Percentiles rank a stretch among this genome's conserved stretches.
These are phyloP conservation scores for Linum lewisii DNA, from an alignment of 345 rosid species.

Conservation along the genomic window DNA sequence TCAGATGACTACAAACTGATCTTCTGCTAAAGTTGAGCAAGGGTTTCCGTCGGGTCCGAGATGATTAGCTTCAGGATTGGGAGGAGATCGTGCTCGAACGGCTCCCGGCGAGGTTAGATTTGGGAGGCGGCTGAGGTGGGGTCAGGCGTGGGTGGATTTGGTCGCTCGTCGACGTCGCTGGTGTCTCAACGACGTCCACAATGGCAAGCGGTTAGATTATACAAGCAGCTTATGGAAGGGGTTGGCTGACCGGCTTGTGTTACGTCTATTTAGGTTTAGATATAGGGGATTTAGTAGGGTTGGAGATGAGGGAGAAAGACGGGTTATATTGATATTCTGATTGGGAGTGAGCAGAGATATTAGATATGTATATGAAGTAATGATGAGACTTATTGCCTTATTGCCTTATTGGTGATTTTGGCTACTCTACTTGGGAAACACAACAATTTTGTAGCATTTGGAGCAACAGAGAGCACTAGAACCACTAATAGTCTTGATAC, in stretches of 20 bases:
- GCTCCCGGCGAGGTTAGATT: constrained; percentile 79
- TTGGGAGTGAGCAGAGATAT: constrained; percentile 5
- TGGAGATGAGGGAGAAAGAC: constrained; percentile 11
- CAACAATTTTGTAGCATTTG: constrained; percentile 13
- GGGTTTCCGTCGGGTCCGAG: constrained; percentile 71
- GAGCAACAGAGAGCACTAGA: too few relatives aligned
- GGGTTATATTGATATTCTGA: constrained; percentile 15
- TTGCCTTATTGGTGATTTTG: neutral
- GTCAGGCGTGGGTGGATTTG: too few relatives aligned
- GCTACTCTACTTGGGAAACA: constrained; percentile 7
- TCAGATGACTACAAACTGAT: constrained; percentile 36
- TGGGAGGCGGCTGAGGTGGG: constrained; percentile 19
- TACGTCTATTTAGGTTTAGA: neutral
- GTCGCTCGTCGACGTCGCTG: neutral
- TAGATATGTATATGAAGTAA: neutral
- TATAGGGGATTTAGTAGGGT: constrained; percentile 13
- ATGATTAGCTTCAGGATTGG: constrained; percentile 88
- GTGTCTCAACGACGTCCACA: neutral
- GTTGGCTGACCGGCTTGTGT: neutral
- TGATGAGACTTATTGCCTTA: too few relatives aligned
- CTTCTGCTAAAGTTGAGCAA: constrained; percentile 57
- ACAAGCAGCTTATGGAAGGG: constrained; percentile 10
- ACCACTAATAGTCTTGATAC: neutral
- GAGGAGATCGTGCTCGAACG: constrained; percentile 93
- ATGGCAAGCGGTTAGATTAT: constrained; percentile 31